Conservation (phyloP, 2,329 filamentous ascomycete species). For the Rhinocladiella mackenziei region DNA sequence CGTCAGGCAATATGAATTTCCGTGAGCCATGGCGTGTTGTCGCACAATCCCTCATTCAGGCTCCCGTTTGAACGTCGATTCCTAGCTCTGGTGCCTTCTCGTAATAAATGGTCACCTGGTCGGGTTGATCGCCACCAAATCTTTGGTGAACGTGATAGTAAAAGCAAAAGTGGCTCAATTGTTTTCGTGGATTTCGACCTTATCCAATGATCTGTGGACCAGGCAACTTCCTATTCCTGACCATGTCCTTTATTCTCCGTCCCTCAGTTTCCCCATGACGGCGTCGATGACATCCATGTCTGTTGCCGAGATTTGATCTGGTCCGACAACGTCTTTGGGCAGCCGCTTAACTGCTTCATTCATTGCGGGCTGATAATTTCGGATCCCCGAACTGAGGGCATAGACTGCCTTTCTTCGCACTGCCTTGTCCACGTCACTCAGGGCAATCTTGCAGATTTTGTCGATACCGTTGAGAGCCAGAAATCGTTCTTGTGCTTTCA, state of each 20-base stretch:
- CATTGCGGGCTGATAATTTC: constrained; percentile 80
- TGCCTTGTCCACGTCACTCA: constrained; percentile 55
- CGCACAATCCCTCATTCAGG: too few relatives aligned
- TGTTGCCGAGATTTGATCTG: constrained; percentile 66
- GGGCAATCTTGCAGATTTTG: constrained; percentile 62
- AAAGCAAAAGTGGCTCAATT: too few relatives aligned
- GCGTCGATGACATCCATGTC: constrained; percentile 84
- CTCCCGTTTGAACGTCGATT: too few relatives aligned
- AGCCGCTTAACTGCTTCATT: constrained; percentile 64
- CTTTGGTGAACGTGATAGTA: too few relatives aligned
- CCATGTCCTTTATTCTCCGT: constrained; percentile 11
- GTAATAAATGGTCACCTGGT: too few relatives aligned
- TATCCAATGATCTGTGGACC: constrained; percentile 1
- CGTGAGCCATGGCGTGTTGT: too few relatives aligned
- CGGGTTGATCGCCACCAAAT: too few relatives aligned
- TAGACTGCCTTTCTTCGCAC: constrained; percentile 85
- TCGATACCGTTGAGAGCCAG: constrained; percentile 63
- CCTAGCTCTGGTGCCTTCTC: too few relatives aligned
- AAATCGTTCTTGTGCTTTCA: constrained; percentile 71
- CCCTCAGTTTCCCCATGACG: constrained; percentile 61
- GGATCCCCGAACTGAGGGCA: constrained; percentile 76
- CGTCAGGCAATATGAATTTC: too few relatives aligned
- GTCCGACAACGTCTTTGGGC: constrained; percentile 57
- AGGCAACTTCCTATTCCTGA: constrained; percentile 3
- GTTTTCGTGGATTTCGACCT: too few relatives aligned